Evolutionary conservation across 108 stramenopile genomes (phyloP), one percentile per base, ranked within the genome.

Genomic region (Aurantiochytrium sp.): DNA sequence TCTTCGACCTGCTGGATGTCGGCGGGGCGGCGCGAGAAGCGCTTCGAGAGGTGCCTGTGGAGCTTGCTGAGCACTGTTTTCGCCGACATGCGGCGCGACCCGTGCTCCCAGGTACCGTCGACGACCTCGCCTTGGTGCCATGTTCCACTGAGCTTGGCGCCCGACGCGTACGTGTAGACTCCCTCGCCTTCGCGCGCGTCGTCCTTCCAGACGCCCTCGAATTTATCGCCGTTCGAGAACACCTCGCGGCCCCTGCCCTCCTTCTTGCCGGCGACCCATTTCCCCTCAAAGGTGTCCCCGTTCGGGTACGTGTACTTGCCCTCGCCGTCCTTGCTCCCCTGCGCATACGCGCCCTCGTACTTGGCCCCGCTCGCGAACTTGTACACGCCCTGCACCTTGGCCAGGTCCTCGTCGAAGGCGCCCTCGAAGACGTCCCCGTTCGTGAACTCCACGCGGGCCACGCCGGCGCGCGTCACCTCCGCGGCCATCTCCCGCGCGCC

Each of bases 261-360:
- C n/a, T 85, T 37, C 86, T 86, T 55, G 36, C 89, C 89, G 50
- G 31, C 68, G 24, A 8, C 52, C 69, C 30, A 89, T 0, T 37
- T 34, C 39, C 89, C 89, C 10, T 32, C 86, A 54, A 24, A 89
- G 22, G 24, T 30, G 41, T 86, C 89, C 3, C 89, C 89, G 45
- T 52, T 55, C 22, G 37, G 36, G 24, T 21, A 54, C 48, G 8
- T 42, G 68, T 69, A 87, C 65, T 6, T 4, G 24, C 89, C 89
- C 22, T 65, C 4, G 27, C 89, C 89, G 10, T 55, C 4, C 86
- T 39, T 86, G 36, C 37, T 4, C 8, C 34, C 68, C 4, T 89
- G 22, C 5, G 10, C 30, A 4, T 37, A 89, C 59, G 37, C 53
- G 50, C 89, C 89, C 36, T 89, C 89, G 32, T 73, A 89, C 37